Base-by-base conservation (phyloP, 805 yeast species). In the Myxozyma kluyveri region DNA sequence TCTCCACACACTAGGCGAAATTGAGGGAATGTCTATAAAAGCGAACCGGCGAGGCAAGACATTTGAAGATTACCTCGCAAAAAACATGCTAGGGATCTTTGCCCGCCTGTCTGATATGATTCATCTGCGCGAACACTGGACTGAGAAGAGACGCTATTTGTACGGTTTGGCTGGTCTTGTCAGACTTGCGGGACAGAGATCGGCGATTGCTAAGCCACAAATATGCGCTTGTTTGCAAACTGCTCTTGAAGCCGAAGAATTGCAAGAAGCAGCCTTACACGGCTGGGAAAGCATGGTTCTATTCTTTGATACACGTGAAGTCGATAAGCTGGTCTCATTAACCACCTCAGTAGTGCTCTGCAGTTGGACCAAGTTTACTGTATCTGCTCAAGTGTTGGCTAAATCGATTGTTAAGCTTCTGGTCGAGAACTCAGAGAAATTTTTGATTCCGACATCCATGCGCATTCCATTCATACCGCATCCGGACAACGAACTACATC, bases 201-300 rank as follows among this genome's bases (percentile, higher is more conserved):
- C 86, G 27, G 77, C 80, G 3, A 78, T 86, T 1, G 87, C 88
- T 0, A 68, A 86, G 32, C 95, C 96, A 0, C 98, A 90, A 65
- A 79, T 91, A 3, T 84, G 88, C 53, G 85, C 95, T 1, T 86
- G 95, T 61, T 70, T 91, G 10, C 96, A 88, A 64, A 82, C 89
- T 1, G 83, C 91, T 0, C 68, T 90, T 21, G 89, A 83, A 36
- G 77, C 76, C 18, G 69, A 75, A 0, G 81, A 80, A 22, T 74
- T 89, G 12, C 83, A 83, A 53, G 70, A 71, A 14, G 76, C 77
- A 36, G 80, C 91, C 0, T 69, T 93, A 38, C 72, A 75, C 42
- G 84, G 93, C 49, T 83, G 96, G 84, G 73, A 37, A 46, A 72
- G 75, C 1, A 70, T 91, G 46, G 77, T 87, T 1, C 70, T 74